These are phyloP conservation scores for Globisporangium camurandrum DNA, from an alignment of 352 stramenopile species.

Conservation along the genomic window DNA sequence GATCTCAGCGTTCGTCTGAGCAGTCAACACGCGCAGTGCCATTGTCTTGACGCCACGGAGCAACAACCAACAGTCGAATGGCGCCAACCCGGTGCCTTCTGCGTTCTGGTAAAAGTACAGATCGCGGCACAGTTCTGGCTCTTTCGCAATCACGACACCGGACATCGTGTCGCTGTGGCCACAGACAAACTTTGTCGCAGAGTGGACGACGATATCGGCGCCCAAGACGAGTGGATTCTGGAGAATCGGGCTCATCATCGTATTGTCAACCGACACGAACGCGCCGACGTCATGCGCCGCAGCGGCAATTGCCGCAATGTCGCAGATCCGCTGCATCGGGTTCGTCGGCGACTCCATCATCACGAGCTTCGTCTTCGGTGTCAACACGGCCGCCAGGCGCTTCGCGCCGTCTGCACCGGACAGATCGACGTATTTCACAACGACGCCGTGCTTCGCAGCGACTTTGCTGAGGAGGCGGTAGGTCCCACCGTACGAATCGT, in stretches of 20 bases:
- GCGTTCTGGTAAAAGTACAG: slow-evolving; percentile 91
- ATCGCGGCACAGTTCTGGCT: slow-evolving; percentile 67
- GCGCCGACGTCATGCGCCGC: slow-evolving; percentile 75
- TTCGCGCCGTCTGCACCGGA: slow-evolving; percentile 58
- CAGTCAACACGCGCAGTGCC: slow-evolving; percentile 73
- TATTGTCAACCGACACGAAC: slow-evolving; percentile 93
- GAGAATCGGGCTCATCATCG: slow-evolving; percentile 94
- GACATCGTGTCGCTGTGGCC: slow-evolving; percentile 96
- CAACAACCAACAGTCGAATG: slow-evolving; percentile 89
- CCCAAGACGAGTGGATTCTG: slow-evolving; percentile 91
- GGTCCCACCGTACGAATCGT: slow-evolving; percentile 96
- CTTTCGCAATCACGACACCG: slow-evolving; percentile 87
- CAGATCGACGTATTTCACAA: slow-evolving; percentile 81
- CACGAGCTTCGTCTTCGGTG: slow-evolving; percentile 87
- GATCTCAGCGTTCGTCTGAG: slow-evolving; percentile 84
- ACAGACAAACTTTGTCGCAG: slow-evolving; percentile 96
- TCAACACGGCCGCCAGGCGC: slow-evolving; percentile 46
- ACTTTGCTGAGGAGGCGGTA: slow-evolving; percentile 89
- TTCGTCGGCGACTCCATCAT: slow-evolving; percentile 98
- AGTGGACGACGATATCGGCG: slow-evolving; percentile 96
- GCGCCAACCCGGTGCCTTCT: slow-evolving; percentile 80
- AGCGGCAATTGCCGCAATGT: slow-evolving; percentile 83
- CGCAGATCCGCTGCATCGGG: slow-evolving; percentile 92
- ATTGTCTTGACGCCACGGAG: slow-evolving; percentile 89
- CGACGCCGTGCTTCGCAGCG: slow-evolving; percentile 74